Evolutionary conservation across 1,139 yeast genomes (phyloP).

Genomic region (Torulaspora pretoriensis): DNA sequence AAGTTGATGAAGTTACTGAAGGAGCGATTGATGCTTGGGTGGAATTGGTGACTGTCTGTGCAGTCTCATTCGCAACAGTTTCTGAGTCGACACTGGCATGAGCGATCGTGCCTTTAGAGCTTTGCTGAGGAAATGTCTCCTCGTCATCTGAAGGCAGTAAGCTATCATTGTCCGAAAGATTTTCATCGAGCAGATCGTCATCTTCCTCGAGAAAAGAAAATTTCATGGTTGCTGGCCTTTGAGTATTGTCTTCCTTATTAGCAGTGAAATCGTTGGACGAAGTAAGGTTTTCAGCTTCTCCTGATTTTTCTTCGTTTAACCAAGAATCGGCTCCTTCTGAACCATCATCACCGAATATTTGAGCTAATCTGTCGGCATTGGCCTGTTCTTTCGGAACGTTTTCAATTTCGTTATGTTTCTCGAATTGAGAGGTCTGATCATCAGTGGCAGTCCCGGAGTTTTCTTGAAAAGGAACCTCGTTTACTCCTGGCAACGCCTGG

Average conservation of each 20-base stretch:
- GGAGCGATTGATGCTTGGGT: not conserved
- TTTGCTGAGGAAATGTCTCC: not conserved
- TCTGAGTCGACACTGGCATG: too few relatives aligned
- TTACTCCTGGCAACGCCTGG: not conserved
- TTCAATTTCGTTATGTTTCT: not conserved
- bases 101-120: too few relatives aligned
- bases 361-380: slow-evolving; percentile 6
- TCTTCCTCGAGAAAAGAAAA: slow-evolving; percentile 33
- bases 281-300: not conserved
- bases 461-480: not conserved
- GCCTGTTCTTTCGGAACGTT: not conserved
- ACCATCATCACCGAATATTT: slow-evolving; percentile 4
- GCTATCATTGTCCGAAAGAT: slow-evolving; percentile 24
- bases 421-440: not conserved
- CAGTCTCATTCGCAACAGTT: not conserved
- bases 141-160: slow-evolving; percentile 30
- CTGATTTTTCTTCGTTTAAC: slow-evolving; percentile 9
- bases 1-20: not conserved
- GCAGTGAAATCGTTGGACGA: not conserved
- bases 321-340: slow-evolving; percentile 19
- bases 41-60: not conserved
- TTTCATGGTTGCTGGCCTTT: slow-evolving; percentile 14
- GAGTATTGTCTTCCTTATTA: not conserved
- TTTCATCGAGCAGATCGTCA: slow-evolving; percentile 31
- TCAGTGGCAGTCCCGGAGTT: not conserved